These are phyloP conservation scores for Cokeromyces recurvatus DNA, from an alignment of 371 early-diverging fungal species.

Conservation along the genomic window DNA sequence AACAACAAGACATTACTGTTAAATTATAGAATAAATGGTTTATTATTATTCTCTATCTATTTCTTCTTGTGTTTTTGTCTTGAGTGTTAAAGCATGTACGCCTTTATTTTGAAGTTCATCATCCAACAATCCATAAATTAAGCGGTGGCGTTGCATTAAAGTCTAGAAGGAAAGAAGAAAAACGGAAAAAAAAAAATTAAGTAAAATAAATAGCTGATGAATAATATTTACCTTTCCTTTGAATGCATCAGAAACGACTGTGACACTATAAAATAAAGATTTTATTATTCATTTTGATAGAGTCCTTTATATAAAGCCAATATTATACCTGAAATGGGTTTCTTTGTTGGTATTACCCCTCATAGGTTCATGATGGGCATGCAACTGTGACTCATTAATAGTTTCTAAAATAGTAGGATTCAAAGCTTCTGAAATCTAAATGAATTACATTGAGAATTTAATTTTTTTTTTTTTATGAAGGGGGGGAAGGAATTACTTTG, in stretches of 20 bases:
- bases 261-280: conserved; percentile 44
- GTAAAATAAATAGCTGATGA: too few species aligned
- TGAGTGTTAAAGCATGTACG: conserved; percentile 59
- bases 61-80: conserved; percentile 58
- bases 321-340: conserved; percentile 70
- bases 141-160: conserved; percentile 67
- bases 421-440: conserved; percentile 52
- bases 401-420: conserved; percentile 56
- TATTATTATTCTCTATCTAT: conserved; percentile 20
- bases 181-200: conserved; percentile 19
- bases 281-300: too few species aligned
- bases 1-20: conserved; percentile 1
- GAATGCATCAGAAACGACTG: conserved; percentile 61
- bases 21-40: background rate
- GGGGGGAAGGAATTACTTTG: too few species aligned
- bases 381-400: conserved; percentile 70
- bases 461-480: too few species aligned
- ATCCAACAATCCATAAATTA: conserved; percentile 53
- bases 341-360: conserved; percentile 65
- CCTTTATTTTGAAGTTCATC: conserved; percentile 53
- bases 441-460: background rate
- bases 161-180: background rate
- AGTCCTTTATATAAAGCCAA: too few species aligned
- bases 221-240: conserved; percentile 47
- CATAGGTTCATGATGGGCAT: conserved; percentile 75